phyloP scores from a whole-genome alignment of 352 stramenopile genomes.

The Phytophthora constricta region DNA sequence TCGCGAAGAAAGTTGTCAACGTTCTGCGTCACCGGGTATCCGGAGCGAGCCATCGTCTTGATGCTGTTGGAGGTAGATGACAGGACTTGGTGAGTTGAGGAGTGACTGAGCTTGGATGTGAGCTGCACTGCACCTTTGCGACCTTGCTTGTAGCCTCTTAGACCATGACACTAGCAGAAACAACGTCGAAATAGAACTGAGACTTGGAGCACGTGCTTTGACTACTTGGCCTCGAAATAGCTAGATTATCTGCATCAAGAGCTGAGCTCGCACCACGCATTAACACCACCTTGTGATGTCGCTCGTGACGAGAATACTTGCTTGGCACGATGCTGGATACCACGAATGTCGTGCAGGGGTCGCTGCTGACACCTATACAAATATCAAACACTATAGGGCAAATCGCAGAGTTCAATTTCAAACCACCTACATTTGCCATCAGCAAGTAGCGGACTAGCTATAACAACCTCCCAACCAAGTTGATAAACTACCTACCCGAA shows the following conservation, averaged over 20 bases:
- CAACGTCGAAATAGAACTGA: conserved; percentile 34
- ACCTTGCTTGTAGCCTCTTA: conserved; percentile 12
- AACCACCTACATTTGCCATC: conserved; percentile 21
- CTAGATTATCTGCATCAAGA: neutral
- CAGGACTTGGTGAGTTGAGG: conserved; percentile 31
- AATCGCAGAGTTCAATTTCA: conserved; percentile 8
- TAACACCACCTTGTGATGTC: no score
- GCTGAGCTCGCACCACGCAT: no score
- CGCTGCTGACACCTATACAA: no score
- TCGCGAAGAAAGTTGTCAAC: conserved; percentile 80
- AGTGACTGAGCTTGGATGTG: conserved; percentile 29
- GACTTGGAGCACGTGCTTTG: conserved; percentile 6
- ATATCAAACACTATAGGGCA: conserved; percentile 9
- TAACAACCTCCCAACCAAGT: neutral
- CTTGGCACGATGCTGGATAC: no score
- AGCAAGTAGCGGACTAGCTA: conserved; percentile 10
- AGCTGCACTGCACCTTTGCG: neutral
- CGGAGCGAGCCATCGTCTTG: conserved; percentile 57
- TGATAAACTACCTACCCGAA: neutral
- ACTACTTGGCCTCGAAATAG: conserved; percentile 22
- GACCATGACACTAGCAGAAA: conserved; percentile 1
- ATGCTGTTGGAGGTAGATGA: conserved; percentile 10
- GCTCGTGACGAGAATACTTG: no score
- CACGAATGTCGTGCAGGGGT: no score
- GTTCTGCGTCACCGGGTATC: conserved; percentile 77